Evolutionary conservation across 2,329 filamentous ascomycete species (phyloP).

Genomic region (Beauveria sp.): DNA sequence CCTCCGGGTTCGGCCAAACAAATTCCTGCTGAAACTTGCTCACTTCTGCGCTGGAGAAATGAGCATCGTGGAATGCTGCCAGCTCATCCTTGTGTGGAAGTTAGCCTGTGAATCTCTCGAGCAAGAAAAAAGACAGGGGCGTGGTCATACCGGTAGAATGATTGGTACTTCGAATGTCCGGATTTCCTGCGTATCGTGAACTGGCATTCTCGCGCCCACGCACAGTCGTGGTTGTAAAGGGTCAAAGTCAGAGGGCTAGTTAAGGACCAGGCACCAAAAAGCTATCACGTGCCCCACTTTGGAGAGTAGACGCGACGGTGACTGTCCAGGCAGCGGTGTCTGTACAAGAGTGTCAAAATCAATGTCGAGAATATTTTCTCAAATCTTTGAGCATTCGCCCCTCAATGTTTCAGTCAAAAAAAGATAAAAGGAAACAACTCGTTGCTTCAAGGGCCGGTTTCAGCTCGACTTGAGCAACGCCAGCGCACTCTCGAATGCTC

Average conservation of each 20-base stretch:
- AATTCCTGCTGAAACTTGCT: conserved; percentile 41
- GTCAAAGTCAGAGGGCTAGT: background rate
- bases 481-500: conserved; percentile 55
- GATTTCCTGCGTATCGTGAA: background rate
- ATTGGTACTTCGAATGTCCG: background rate
- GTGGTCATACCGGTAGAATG: conserved; percentile 2
- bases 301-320: background rate
- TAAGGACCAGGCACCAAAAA: background rate
- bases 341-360: background rate
- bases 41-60: conserved; percentile 46
- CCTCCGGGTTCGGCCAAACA: conserved; percentile 24
- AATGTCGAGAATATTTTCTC: background rate
- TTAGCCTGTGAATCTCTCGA: conserved; percentile 14
- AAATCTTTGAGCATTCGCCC: no score
- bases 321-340: background rate
- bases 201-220: conserved; percentile 1
- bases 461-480: conserved; percentile 39
- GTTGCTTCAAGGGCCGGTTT: background rate
- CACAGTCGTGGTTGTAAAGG: background rate
- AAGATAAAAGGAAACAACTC: background rate
- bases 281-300: conserved; percentile 8
- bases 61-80: conserved; percentile 47
- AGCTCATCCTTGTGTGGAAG: conserved; percentile 46
- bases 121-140: background rate
- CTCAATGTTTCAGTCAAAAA: background rate